Base-by-base conservation (phyloP, 2,329 filamentous ascomycete genomes). In the Akanthomyces muscarius region DNA sequence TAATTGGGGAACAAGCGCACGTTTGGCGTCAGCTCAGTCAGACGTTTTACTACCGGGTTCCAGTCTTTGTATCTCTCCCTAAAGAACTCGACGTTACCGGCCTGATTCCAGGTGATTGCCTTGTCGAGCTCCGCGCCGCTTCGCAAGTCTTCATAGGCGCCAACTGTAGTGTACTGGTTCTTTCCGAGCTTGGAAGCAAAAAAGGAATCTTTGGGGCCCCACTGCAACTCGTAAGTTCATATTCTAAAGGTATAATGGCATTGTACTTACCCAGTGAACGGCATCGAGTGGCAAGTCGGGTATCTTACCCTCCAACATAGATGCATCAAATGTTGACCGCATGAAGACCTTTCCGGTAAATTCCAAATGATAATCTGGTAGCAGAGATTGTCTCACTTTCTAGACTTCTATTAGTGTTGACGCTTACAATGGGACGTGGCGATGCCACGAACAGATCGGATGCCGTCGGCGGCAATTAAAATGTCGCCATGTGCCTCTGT, bases 381-480 rank as follows among this genome's bases (percentile, higher is more conserved):
- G 55, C 3, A 65, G 47, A 7, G 65, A 61, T 1, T 42, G 51
- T 48, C 65, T 61, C 14, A 66, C 63, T 51, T 42, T 47, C 65
- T 66, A 13, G 3, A 25, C 14, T 23, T 1, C 4, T 8, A 11
- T 53, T 1, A 54, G 48, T 14, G 16, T 8, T 7, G 0, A 14
- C n/a, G 1, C 25, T 61, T 8, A 5, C 3, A n/a, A 52, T 21
- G 5, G n/a, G 13, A 7, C 2, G n/a, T 10, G 30, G 4, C 23
- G n/a, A 4, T 7, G 13, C 71, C 71, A 41, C 81, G 73, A 3
- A 74, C 71, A n/a, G 80, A 83, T 68, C 80, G 78, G 50, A 84
- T 78, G 59, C 82, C 82, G 67, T 84, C 81, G 4, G 80, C 78
- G 10, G 80, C 81, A 25, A 84, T 75, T 42, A 84, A 66, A 28